Evolutionary conservation across 352 stramenopile species (phyloP).

Genomic region (Globisporangium sylvaticum): DNA sequence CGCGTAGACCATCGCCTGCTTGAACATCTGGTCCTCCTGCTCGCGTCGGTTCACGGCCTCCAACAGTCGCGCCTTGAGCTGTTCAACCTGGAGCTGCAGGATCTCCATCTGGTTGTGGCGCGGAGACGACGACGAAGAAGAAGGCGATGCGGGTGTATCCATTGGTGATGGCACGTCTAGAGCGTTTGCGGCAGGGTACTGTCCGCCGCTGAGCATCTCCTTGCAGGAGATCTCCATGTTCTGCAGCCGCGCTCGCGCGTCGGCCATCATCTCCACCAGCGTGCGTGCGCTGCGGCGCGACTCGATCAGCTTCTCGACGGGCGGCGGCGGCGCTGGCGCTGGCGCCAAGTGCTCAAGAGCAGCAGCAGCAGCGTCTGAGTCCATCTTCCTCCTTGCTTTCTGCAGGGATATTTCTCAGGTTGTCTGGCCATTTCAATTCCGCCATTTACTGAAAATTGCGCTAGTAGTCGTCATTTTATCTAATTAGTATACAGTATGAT

Average conservation of each 20-base stretch:
- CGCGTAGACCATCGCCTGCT: constrained; percentile 50
- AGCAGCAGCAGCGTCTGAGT: not conserved
- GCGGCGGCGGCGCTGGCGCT: no score
- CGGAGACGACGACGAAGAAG: not conserved
- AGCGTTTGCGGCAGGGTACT: not conserved
- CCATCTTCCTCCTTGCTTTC: not conserved
- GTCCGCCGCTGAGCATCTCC: constrained; percentile 21
- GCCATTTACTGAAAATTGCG: no score
- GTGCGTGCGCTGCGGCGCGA: not conserved
- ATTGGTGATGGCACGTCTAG: not conserved
- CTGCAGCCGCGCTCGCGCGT: constrained; percentile 36
- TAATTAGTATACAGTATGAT: no score
- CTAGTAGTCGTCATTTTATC: no score
- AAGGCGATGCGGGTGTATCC: not conserved
- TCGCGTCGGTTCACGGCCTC: constrained; percentile 45
- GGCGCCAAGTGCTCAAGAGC: not conserved
- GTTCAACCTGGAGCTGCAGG: constrained; percentile 46
- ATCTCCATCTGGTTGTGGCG: constrained; percentile 19
- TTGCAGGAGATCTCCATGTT: constrained; percentile 54
- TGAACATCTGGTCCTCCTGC: constrained; percentile 61
- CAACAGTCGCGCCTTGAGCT: constrained; percentile 43
- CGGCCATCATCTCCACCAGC: constrained; percentile 34
- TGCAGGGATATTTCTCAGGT: not conserved
- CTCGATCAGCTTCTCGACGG: constrained; percentile 1
- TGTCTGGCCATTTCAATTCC: not conserved